Percentiles rank a stretch among this genome's conserved stretches.
These are phyloP conservation scores for Phialophora tarda DNA, from an alignment of 2,329 filamentous ascomycete species.

Conservation along the genomic window DNA sequence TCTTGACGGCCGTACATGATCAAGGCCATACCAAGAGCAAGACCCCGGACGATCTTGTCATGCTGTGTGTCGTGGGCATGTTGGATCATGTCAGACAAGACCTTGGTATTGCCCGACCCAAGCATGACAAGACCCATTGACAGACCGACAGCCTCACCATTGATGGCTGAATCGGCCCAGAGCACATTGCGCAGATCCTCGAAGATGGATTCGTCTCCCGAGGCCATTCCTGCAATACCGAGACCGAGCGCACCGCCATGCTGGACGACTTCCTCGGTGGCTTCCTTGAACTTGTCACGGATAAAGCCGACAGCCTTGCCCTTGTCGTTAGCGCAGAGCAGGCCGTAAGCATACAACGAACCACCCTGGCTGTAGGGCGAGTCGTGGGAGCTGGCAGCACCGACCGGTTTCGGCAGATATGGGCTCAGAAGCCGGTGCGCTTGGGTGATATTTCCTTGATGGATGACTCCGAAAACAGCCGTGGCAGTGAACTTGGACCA, in stretches of 20 bases:
- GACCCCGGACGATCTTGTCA: conserved; percentile 96
- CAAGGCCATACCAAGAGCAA: conserved; percentile 94
- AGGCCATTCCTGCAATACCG: conserved; percentile 97
- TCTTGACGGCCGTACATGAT: conserved; percentile 99
- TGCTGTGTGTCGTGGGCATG: conserved; percentile 98
- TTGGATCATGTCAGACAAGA: conserved; percentile 93
- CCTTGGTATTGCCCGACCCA: conserved; percentile 93
- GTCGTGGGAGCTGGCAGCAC: conserved; percentile 72
- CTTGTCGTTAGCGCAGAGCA: conserved; percentile 97
- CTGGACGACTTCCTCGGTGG: conserved; percentile 80
- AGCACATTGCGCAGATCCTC: conserved; percentile 88
- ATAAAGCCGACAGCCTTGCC: conserved; percentile 71
- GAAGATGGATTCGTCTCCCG: conserved; percentile 86
- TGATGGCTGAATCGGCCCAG: conserved; percentile 92
- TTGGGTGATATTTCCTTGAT: conserved; percentile 91
- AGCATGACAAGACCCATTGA: conserved; percentile 98
- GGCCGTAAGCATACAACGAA: conserved; percentile 89
- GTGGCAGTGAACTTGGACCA: conserved; percentile 99
- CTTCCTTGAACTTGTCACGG: conserved; percentile 55
- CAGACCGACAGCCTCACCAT: conserved; percentile 93
- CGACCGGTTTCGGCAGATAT: conserved; percentile 76
- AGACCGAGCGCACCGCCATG: conserved; percentile 94
- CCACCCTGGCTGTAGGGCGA: conserved; percentile 96
- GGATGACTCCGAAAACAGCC: conserved; percentile 92
- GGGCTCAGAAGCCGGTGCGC: conserved; percentile 92